phyloP scores from a whole-genome alignment of 441 rosid species.

The Pelargonium myrrhifolium region DNA sequence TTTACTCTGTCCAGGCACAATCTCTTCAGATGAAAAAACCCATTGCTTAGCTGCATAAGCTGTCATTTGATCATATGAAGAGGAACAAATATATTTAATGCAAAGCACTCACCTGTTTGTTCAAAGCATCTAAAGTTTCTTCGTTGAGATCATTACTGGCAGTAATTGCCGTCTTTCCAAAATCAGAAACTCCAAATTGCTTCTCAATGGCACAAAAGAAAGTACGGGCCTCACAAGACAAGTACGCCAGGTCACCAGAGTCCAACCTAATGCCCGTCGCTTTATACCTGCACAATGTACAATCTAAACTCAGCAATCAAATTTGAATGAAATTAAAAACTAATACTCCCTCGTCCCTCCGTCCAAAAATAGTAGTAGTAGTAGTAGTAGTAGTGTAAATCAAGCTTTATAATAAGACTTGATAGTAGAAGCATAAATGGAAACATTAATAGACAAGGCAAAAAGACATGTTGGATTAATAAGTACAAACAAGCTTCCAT shows the following conservation, averaged over 20 bases:
- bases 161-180: constrained; percentile 62
- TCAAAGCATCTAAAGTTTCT: constrained; percentile 88
- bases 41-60: no score
- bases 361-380: no score
- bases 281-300: constrained; percentile 49
- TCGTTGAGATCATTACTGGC: constrained; percentile 96
- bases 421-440: background rate
- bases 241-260: constrained; percentile 88
- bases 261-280: constrained; percentile 84
- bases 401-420: no score
- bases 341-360: no score
- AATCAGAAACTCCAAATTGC: constrained; percentile 56
- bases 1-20: no score
- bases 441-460: background rate
- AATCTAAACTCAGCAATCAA: constrained; percentile 21
- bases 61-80: no score
- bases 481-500: no score
- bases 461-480: no score
- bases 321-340: constrained; percentile 11
- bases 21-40: no score
- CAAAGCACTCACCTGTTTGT: constrained; percentile 58
- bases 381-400: no score
- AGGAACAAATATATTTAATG: no score
- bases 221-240: constrained; percentile 64
- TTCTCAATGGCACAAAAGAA: constrained; percentile 58